phyloP scores from a whole-genome alignment of 805 yeast genomes.

The Wickerhamiella shivajii region DNA sequence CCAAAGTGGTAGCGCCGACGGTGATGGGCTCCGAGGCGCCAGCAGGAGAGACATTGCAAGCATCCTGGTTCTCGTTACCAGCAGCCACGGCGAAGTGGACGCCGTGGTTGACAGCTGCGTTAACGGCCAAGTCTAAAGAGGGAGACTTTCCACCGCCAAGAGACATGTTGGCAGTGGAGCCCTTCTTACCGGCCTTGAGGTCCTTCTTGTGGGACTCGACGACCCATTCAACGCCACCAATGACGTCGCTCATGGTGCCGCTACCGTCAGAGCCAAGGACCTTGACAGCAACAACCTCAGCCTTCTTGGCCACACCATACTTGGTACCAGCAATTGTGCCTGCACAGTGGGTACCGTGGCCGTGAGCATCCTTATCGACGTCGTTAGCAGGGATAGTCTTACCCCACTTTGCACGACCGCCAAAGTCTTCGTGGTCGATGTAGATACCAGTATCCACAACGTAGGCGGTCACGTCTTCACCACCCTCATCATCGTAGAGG shows the following conservation, averaged over 20 bases:
- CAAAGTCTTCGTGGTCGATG: conserved; percentile 36
- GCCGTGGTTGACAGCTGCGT: conserved; percentile 81
- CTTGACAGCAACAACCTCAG: conserved; percentile 43
- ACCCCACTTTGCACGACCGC: conserved; percentile 43
- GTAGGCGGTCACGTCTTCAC: conserved; percentile 29
- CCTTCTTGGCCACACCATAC: conserved; percentile 46
- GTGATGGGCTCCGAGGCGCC: conserved; percentile 47
- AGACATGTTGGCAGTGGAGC: conserved; percentile 59
- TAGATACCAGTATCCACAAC: conserved; percentile 47
- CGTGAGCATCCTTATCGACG: conserved; percentile 37
- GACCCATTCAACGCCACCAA: conserved; percentile 46
- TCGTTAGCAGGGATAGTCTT: conserved; percentile 33
- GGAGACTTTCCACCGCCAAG: conserved; percentile 88
- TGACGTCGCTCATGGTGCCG: conserved; percentile 43
- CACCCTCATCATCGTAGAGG: conserved; percentile 41
- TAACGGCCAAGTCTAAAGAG: conserved; percentile 72
- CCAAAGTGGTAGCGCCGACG: conserved; percentile 86
- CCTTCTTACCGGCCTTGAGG: conserved; percentile 32
- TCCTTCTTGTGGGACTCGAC: conserved; percentile 46
- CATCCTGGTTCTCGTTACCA: conserved; percentile 87
- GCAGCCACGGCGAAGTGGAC: conserved; percentile 92
- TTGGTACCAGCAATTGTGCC: conserved; percentile 40
- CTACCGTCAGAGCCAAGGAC: conserved; percentile 43
- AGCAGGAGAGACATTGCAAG: conserved; percentile 88
- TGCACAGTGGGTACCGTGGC: conserved; percentile 50